Conservation (phyloP, 768 basidiomycete genomes). For the Leucosporidium yakuticum region DNA sequence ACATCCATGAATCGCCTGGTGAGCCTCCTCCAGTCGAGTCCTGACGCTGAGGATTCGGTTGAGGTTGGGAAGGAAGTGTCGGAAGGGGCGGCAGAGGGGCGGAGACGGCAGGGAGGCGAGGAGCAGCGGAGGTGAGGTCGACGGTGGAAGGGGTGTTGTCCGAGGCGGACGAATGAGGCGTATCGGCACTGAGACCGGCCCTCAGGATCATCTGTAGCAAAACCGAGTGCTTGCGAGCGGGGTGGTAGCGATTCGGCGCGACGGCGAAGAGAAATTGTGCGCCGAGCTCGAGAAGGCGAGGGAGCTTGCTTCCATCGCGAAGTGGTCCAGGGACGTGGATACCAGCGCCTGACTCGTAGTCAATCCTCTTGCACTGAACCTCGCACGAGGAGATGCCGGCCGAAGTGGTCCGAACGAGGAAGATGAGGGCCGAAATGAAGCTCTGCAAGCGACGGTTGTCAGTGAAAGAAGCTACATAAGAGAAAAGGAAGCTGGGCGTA, state of each 20-base stretch:
- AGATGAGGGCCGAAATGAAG: slow-evolving; percentile 25
- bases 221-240: slow-evolving; percentile 1
- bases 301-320: slow-evolving; percentile 3
- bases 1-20: no score
- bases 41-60: no score
- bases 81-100: no score
- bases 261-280: slow-evolving; percentile 6
- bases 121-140: no score
- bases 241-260: slow-evolving; percentile 8
- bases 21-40: no score
- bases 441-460: not conserved
- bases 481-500: not conserved
- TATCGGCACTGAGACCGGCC: slow-evolving; percentile 8
- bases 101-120: no score
- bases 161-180: not conserved
- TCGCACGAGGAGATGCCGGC: slow-evolving; percentile 27
- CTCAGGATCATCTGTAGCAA: slow-evolving; percentile 24
- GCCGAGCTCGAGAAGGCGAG: slow-evolving; percentile 5
- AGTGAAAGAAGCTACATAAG: no score
- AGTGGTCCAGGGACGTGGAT: not conserved
- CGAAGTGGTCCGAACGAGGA: slow-evolving; percentile 30
- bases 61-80: no score
- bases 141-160: not conserved
- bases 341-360: not conserved
- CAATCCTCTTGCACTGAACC: slow-evolving; percentile 7